phyloP scores from a whole-genome alignment of 441 rosid genomes.

The Brassica balearica region DNA sequence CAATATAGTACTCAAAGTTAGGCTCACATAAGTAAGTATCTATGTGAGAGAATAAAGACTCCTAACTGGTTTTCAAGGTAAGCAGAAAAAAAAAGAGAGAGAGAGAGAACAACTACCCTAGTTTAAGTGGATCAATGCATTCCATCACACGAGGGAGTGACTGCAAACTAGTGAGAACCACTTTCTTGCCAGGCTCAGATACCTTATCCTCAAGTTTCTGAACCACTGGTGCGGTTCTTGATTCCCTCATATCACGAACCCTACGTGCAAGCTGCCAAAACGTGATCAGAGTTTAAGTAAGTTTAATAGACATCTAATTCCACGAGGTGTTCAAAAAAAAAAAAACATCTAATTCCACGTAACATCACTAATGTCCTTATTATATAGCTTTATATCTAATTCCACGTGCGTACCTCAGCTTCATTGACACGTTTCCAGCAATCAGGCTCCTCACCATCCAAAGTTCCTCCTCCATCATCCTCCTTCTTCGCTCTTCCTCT shows the following conservation, averaged over 20 bases:
- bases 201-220: slow-evolving; percentile 71
- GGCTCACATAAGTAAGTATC: background rate
- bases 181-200: slow-evolving; percentile 55
- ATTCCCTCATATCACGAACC: slow-evolving; percentile 95
- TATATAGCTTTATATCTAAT: too few species aligned
- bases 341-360: background rate
- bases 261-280: slow-evolving; percentile 81
- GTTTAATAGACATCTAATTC: too few species aligned
- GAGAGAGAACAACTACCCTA: slow-evolving; percentile 60
- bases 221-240: slow-evolving; percentile 81
- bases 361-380: too few species aligned
- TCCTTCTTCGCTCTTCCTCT: slow-evolving; percentile 52
- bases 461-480: slow-evolving; percentile 54
- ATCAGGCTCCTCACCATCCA: slow-evolving; percentile 97
- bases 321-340: background rate
- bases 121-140: slow-evolving; percentile 90
- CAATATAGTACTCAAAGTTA: slow-evolving; percentile 26
- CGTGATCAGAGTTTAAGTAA: too few species aligned
- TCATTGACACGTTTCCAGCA: slow-evolving; percentile 95
- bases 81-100: slow-evolving; percentile 1
- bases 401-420: slow-evolving; percentile 60
- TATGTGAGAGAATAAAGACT: slow-evolving; percentile 9
- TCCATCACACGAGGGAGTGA: slow-evolving; percentile 98
- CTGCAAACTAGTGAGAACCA: slow-evolving; percentile 61
- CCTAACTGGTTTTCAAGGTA: slow-evolving; percentile 10